phyloP scores from a whole-genome alignment of 2,329 filamentous ascomycete species.

The Biscogniauxia marginata region DNA sequence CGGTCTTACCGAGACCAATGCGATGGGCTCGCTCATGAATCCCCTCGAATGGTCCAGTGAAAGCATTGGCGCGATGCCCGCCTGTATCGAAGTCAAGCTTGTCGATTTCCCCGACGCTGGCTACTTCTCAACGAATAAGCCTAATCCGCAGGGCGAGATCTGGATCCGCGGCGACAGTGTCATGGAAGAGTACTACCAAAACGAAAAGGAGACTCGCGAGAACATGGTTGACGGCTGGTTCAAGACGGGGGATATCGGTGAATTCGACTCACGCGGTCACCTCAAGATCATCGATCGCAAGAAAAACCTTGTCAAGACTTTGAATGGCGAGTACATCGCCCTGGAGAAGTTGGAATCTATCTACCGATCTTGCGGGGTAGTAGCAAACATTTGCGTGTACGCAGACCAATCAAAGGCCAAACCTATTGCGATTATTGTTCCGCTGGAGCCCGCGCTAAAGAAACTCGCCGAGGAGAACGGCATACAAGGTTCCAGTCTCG shows the following conservation, averaged over 20 bases:
- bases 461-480: slow-evolving; percentile 48
- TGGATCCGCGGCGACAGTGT: slow-evolving; percentile 80
- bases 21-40: slow-evolving; percentile 73
- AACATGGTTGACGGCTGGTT: slow-evolving; percentile 80
- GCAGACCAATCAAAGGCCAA: slow-evolving; percentile 50
- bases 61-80: slow-evolving; percentile 71
- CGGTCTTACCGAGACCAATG: slow-evolving; percentile 80
- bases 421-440: slow-evolving; percentile 57
- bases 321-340: slow-evolving; percentile 80
- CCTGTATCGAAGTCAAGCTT: slow-evolving; percentile 76
- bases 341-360: slow-evolving; percentile 67
- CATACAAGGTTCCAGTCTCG: slow-evolving; percentile 56
- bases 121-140: slow-evolving; percentile 73
- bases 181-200: slow-evolving; percentile 71
- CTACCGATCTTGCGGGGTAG: slow-evolving; percentile 50
- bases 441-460: slow-evolving; percentile 54
- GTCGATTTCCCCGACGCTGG: slow-evolving; percentile 84
- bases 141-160: slow-evolving; percentile 78
- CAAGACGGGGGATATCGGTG: slow-evolving; percentile 82
- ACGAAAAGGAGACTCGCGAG: slow-evolving; percentile 72
- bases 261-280: slow-evolving; percentile 71
- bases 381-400: slow-evolving; percentile 57
- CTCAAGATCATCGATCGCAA: slow-evolving; percentile 80
- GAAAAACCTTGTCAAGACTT: slow-evolving; percentile 85
- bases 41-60: slow-evolving; percentile 75